Base-by-base conservation (phyloP, 768 basidiomycete species). In the Pleurotus citrinopileatus region DNA sequence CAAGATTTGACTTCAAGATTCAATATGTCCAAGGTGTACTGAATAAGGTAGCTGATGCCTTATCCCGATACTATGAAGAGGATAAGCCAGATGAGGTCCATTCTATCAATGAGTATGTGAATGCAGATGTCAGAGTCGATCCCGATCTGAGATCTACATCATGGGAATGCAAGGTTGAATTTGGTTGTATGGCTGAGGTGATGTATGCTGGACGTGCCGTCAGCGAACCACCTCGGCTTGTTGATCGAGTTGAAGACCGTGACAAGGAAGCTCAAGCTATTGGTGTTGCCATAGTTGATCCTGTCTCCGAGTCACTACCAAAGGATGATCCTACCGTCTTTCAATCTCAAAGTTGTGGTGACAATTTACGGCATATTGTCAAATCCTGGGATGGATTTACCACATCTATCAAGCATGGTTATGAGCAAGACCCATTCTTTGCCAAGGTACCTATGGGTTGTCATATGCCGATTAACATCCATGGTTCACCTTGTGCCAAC, bases 401-500 rank as follows among this genome's bases (percentile, higher is more conserved):
- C n/a, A n/a, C n/a, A n/a, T n/a, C n/a, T n/a, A n/a, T 46, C 19
- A 26, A 29, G 7, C 12, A 20, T 1, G 23, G 2, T 4, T 46
- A 46, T 26, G 22, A 8, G 1, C 9, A 17, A 13, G 44, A 46
- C 4, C 1, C 3, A 4, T 15, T 46, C 13, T 29, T 17, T 13
- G 4, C 48, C 12, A 51, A 51, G 25, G 15, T 51, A 65, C 50
- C 44, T 71, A 2, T 67, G 63, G 60, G 67, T 71, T 1, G 54
- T 72, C 1, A 65, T 72, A 22, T 68, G 65, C 26, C 32, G 60
- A 20, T 56, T 68, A 50, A 65, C 63, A 0, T 62, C 61, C 12
- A 71, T 72, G 70, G 65, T 68, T 9, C 71, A 72, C 32, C 42
- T 72, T 0, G 63, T 69, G 22, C 70, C 66, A 0, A 59, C 66